Evolutionary conservation across 176 grass and related monocot genomes (phyloP), one percentile per base, ranked within the genome.

Genomic region (Juncus inflexus): DNA sequence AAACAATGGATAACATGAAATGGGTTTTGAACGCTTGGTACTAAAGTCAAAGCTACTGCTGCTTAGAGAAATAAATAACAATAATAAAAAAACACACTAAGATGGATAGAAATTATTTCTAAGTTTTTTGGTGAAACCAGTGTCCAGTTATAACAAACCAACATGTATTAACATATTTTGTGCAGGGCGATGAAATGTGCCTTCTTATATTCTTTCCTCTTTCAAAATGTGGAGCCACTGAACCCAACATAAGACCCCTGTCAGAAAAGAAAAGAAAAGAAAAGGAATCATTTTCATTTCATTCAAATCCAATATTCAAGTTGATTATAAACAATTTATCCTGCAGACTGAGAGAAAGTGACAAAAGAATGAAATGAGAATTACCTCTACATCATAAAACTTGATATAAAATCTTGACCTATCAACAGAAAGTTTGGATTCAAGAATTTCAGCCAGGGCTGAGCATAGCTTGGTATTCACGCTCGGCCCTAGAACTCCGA

Each of bases 371-470:
- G 19, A 28, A 28, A 28, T 28, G 19, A 28, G 19, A 64, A 38
- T 64, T 38, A 9, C 81, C 81, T 78, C 60, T 16, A 77, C 59
- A 61, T 83, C 81, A 9, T 83, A 83, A 40, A 83, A 83, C 75
- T 83, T 83, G 67, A 83, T 58, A 57, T 74, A 83, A 77, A 83
- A 83, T 0, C 75, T 67, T 13, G 75, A 63, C 52, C 72, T 74
- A 8, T 76, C 56, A 52, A 83, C n/a, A 0, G 81, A 83, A 58
- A 83, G 58, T 69, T 83, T 83, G 49, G 75, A 63, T 55, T 83
- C 69, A 3, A 83, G 62, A 42, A 83, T 78, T 45, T 58, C 49
- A 1, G 81, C 69, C 37, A 83, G 14, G 43, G 74, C 81, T 5
- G 56, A 76, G 42, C 81, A 78, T 13, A 83, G 63, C 39, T 83